Evolutionary conservation across 208 protist species (phyloP).

Genomic region (Crithidia fasciculata): DNA sequence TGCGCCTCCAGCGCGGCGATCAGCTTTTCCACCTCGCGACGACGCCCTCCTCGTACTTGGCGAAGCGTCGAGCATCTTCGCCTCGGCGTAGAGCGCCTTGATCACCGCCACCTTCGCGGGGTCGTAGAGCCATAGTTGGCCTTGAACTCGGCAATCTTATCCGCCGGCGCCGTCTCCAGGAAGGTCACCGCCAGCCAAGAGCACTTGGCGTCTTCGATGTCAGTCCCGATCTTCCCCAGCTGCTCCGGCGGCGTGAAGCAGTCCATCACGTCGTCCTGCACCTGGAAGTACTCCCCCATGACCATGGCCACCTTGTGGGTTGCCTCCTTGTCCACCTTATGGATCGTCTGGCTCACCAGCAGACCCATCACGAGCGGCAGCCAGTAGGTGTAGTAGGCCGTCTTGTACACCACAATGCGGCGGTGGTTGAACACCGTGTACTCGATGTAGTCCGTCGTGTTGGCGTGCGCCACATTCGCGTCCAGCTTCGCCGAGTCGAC

Average conservation of each 20-base stretch:
- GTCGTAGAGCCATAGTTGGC: constrained; percentile 89
- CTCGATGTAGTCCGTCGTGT: constrained; percentile 84
- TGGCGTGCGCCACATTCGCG: constrained; percentile 61
- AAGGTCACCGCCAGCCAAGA: constrained; percentile 96
- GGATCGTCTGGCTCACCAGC: constrained; percentile 76
- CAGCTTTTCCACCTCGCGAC: constrained; percentile 58
- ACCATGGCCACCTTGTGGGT: constrained; percentile 88
- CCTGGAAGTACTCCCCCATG: constrained; percentile 98
- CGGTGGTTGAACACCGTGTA: constrained; percentile 91
- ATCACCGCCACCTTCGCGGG: constrained; percentile 79
- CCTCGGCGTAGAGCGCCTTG: constrained; percentile 90
- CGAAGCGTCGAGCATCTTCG: constrained; percentile 76
- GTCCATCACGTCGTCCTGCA: constrained; percentile 98
- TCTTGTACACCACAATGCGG: constrained; percentile 97
- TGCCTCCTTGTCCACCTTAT: constrained; percentile 58
- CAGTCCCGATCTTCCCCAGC: constrained; percentile 97
- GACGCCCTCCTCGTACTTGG: constrained; percentile 80
- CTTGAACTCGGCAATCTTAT: constrained; percentile 81
- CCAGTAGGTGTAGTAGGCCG: constrained; percentile 98
- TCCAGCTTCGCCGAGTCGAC: constrained; percentile 91
- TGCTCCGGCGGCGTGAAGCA: constrained; percentile 95
- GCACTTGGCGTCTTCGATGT: constrained; percentile 98
- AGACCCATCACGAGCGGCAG: constrained; percentile 95
- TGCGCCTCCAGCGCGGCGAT: constrained; percentile 42
- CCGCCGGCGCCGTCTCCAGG: constrained; percentile 50